Evolutionary conservation across 2,329 filamentous ascomycete species (phyloP), one percentile per base, ranked within the genome.

Genomic region (Volutella citrinella): DNA sequence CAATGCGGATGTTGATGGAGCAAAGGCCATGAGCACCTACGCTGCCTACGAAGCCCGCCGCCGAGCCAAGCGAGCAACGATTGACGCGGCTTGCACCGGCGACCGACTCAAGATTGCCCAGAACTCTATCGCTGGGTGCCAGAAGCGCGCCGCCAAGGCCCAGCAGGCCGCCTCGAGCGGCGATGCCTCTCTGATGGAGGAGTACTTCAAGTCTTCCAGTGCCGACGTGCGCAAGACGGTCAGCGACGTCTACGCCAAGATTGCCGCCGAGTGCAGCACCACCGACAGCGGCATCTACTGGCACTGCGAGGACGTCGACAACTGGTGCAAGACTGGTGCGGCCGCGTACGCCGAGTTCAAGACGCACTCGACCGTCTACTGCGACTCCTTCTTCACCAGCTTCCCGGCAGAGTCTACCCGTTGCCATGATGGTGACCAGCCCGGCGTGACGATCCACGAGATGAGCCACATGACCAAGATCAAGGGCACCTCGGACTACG

Each of bases 401-500:
- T n/a, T n/a, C n/a, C n/a, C n/a, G n/a, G n/a, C n/a, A n/a, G n/a
- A n/a, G n/a, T n/a, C n/a, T n/a, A n/a, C n/a, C n/a, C n/a, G n/a
- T n/a, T n/a, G n/a, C n/a, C n/a, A n/a, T n/a, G n/a, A n/a, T n/a
- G n/a, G n/a, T n/a, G n/a, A n/a, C n/a, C n/a, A n/a, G n/a, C n/a
- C n/a, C n/a, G n/a, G n/a, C n/a, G n/a, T n/a, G n/a, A n/a, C n/a
- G n/a, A n/a, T 86, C 11, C 82, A 86, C 51, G 82, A 86, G 66
- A 66, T 70, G 46, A 82, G 80, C 7, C 82, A 85, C 52, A 42
- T 72, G 66, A 71, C n/a, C 60, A 70, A 54, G 68, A 61, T 60
- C 42, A 76, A 75, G 36, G 76, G 78, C 7, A 83, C 80, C 3
- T 56, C 70, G 3, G 81, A 85, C 51, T 62, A 72, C 32, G 72